A percentile compares a stretch with the other conserved stretches of the same genome.
Evolutionary conservation across 2,329 filamentous ascomycete genomes (phyloP).

Genomic region (Diaporthe vexans): DNA sequence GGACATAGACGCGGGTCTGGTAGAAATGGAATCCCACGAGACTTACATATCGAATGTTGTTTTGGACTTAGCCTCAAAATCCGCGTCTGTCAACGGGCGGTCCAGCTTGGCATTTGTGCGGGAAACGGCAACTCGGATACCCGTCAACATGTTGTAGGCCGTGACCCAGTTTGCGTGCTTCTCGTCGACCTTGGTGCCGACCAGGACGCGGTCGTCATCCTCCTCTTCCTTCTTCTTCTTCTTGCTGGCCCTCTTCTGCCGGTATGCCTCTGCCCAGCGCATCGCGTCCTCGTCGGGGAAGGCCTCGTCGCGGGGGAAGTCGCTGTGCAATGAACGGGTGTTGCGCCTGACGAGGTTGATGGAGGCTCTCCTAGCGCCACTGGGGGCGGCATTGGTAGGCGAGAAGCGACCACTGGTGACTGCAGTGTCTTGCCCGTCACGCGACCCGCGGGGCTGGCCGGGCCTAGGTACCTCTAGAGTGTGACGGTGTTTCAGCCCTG

Average conservation of each 20-base stretch:
- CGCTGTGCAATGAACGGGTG: constrained; percentile 88
- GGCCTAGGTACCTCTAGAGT: constrained; percentile 88
- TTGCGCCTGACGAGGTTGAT: constrained; percentile 83
- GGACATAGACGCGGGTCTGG: not conserved
- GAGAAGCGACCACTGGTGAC: constrained; percentile 87
- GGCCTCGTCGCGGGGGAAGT: constrained; percentile 85
- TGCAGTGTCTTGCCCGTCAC: constrained; percentile 77
- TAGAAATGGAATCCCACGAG: not conserved
- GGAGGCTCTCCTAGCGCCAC: constrained; percentile 81
- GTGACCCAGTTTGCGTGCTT: constrained; percentile 97
- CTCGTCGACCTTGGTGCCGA: constrained; percentile 98
- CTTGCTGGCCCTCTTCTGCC: constrained; percentile 91
- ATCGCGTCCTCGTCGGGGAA: constrained; percentile 90
- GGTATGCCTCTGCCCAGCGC: constrained; percentile 92
- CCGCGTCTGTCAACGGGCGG: constrained; percentile 87
- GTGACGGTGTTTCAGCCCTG: constrained; percentile 83
- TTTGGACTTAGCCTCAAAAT: constrained; percentile 96
- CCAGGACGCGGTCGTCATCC: constrained; percentile 93
- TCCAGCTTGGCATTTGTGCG: constrained; percentile 97
- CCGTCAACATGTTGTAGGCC: constrained; percentile 99
- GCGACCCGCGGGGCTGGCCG: constrained; percentile 76
- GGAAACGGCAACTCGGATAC: constrained; percentile 96
- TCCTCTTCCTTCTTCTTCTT: constrained; percentile 85
- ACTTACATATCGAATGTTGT: constrained; percentile 97
- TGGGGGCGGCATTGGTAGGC: constrained; percentile 67